Percentiles rank a stretch among this genome's conserved stretches.
phyloP scores from a whole-genome alignment of 2,329 filamentous ascomycete genomes.

The Alternaria gansuensis region DNA sequence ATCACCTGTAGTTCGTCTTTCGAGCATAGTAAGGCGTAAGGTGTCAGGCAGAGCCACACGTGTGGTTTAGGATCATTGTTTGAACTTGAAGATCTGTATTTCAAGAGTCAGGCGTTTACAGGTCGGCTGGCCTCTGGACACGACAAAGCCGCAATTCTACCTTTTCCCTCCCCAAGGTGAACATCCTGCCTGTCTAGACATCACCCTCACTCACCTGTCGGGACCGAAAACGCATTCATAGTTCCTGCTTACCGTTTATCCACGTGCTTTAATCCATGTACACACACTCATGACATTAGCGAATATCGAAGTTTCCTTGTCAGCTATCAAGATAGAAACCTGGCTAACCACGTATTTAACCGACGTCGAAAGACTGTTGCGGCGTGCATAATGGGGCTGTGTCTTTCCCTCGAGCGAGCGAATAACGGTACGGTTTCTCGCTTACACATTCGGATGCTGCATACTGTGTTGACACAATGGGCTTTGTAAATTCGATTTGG shows the following conservation, averaged over 20 bases:
- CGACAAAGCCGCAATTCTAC: background rate
- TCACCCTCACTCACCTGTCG: no score
- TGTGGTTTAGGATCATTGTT: background rate
- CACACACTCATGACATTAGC: background rate
- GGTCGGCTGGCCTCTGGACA: background rate
- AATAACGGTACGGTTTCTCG: background rate
- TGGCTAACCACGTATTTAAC: slow-evolving; percentile 4
- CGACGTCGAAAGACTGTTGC: background rate
- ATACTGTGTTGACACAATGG: background rate
- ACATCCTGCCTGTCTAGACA: no score
- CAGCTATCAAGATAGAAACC: slow-evolving; percentile 3
- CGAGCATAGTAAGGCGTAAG: background rate
- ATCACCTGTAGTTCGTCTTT: background rate
- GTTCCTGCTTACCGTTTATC: background rate
- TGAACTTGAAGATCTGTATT: background rate
- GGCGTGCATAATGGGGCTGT: slow-evolving; percentile 3
- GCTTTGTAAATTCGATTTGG: background rate
- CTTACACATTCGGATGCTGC: background rate
- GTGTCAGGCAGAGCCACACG: background rate
- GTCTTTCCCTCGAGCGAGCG: slow-evolving; percentile 1
- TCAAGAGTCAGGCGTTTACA: background rate
- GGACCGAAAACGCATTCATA: no score
- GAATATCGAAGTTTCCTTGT: background rate
- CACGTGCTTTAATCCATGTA: background rate
- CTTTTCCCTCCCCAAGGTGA: background rate